phyloP scores from a whole-genome alignment of 108 stramenopile genomes.

The Pseudonitzschia multiseries region DNA sequence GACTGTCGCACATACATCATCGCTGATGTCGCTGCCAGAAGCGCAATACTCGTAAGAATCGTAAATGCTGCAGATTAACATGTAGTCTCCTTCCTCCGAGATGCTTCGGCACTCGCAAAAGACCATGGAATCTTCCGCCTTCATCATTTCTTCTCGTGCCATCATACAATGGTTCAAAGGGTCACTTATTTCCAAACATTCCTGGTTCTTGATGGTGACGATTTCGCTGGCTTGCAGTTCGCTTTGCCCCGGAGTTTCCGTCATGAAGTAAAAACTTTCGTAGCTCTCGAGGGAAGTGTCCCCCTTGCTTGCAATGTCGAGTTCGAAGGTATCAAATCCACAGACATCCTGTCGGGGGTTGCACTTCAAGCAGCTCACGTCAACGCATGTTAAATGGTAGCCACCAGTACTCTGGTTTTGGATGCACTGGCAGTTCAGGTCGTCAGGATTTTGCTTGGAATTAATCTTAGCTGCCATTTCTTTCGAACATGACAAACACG shows the following conservation, averaged over 20 bases:
- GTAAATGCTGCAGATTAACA: neutral
- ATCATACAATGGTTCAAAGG: conserved; percentile 1
- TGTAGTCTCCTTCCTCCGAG: neutral
- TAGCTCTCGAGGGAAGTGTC: neutral
- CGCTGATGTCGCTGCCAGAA: neutral
- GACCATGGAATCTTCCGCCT: neutral
- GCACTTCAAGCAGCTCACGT: conserved; percentile 11
- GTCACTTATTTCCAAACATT: conserved; percentile 5
- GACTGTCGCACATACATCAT: conserved; percentile 1
- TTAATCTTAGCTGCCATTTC: neutral
- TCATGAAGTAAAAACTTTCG: conserved; percentile 9
- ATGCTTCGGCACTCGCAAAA: conserved; percentile 11
- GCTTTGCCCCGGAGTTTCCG: neutral
- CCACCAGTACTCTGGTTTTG: neutral
- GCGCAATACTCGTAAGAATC: conserved; percentile 11
- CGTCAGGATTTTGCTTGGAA: neutral
- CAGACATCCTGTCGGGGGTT: conserved; percentile 12
- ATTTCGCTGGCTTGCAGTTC: conserved; percentile 9
- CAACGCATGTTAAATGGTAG: conserved; percentile 10
- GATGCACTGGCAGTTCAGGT: conserved; percentile 8
- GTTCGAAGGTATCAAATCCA: conserved; percentile 14
- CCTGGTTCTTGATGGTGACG: neutral
- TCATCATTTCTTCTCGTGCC: neutral
- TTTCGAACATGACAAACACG: conserved; percentile 2
- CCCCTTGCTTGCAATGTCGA: neutral